Conservation (phyloP, 2,329 filamentous ascomycete genomes). For the Pestalotiopsis sp. region DNA sequence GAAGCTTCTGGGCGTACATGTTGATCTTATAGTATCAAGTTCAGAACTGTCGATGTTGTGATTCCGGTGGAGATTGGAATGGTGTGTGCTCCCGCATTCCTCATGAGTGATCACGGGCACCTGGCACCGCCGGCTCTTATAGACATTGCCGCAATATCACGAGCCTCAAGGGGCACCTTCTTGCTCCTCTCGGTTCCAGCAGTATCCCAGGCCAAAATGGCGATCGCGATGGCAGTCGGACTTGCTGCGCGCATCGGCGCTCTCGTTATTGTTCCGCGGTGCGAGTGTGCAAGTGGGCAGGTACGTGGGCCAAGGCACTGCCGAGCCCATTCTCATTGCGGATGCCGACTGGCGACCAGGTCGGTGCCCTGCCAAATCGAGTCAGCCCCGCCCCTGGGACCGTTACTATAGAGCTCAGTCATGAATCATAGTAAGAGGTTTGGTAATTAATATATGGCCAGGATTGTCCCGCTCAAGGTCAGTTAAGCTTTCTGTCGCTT, state of each 20-base stretch:
- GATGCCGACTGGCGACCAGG: neutral
- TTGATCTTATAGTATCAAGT: neutral
- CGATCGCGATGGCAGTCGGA: neutral
- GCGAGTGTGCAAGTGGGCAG: slow-evolving; percentile 4
- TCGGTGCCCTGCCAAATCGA: neutral
- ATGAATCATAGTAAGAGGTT: slow-evolving; percentile 4
- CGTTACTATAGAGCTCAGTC: neutral
- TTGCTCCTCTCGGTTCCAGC: neutral
- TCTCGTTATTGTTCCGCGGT: slow-evolving; percentile 6
- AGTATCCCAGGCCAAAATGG: neutral
- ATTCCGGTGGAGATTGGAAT: neutral
- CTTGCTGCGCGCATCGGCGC: neutral
- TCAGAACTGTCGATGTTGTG: neutral
- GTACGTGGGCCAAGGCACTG: slow-evolving; percentile 2
- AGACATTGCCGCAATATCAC: neutral
- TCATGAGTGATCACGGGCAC: neutral
- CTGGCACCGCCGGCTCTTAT: neutral
- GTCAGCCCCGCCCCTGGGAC: slow-evolving; percentile 5
- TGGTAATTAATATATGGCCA: neutral
- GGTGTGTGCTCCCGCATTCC: neutral
- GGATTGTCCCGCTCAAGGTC: neutral
- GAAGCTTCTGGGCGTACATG: neutral
- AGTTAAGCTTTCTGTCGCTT: neutral
- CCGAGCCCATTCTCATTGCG: slow-evolving; percentile 5
- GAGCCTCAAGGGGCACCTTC: neutral